phyloP scores from a whole-genome alignment of 1,139 yeast genomes.

The Pichia sp. region DNA sequence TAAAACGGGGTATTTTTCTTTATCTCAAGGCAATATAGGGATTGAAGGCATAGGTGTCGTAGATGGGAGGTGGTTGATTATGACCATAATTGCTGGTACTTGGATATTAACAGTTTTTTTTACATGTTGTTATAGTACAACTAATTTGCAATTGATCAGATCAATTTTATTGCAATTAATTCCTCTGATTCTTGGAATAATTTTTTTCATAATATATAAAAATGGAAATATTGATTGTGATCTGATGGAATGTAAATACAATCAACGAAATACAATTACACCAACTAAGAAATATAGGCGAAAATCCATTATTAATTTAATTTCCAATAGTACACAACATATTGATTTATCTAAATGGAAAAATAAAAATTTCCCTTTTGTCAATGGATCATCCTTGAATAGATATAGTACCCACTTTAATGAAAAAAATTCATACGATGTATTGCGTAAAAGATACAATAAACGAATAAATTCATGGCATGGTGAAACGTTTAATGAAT shows the following conservation, averaged over 20 bases:
- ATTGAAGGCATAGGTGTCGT: too few species aligned
- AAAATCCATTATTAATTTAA: slow-evolving; percentile 3
- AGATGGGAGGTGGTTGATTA: too few species aligned
- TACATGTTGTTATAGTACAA: too few species aligned
- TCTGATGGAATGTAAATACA: too few species aligned
- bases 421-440: background rate
- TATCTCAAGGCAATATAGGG: too few species aligned
- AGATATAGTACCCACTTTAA: background rate
- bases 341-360: slow-evolving; percentile 7
- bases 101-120: too few species aligned
- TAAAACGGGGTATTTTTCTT: too few species aligned
- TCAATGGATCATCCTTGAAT: background rate
- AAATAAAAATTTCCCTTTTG: background rate
- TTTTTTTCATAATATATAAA: background rate
- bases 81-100: too few species aligned
- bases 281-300: background rate
- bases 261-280: background rate
- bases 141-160: too few species aligned
- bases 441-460: background rate
- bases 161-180: too few species aligned
- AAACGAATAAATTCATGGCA: slow-evolving; percentile 7
- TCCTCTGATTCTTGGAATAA: background rate
- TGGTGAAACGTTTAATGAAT: slow-evolving; percentile 5
- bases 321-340: background rate
- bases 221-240: background rate